Percentiles rank a stretch among this genome's conserved stretches.
Evolutionary conservation across 2,329 filamentous ascomycete species (phyloP).

Genomic region (Cercospora sp.): DNA sequence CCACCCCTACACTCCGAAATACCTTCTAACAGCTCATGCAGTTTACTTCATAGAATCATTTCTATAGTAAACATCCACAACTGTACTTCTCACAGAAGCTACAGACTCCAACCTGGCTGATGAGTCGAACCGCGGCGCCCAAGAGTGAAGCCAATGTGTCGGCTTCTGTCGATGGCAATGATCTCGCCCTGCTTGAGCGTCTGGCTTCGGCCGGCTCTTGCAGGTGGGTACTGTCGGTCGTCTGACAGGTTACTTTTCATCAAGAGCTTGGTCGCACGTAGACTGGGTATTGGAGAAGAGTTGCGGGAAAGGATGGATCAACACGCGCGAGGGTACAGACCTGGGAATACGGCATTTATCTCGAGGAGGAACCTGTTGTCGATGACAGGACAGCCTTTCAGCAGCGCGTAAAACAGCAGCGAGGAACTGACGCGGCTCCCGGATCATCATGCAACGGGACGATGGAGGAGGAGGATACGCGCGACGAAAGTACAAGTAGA

Average conservation of each 20-base stretch:
- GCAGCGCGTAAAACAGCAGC: too few species aligned
- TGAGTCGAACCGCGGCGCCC: constrained; percentile 38
- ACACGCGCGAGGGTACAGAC: too few species aligned
- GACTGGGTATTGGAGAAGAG: constrained; percentile 25
- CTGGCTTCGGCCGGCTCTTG: constrained; percentile 38
- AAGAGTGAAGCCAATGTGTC: constrained; percentile 40
- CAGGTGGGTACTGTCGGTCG: constrained; percentile 38
- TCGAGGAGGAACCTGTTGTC: too few species aligned
- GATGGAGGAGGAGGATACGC: background rate
- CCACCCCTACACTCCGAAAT: constrained; percentile 15
- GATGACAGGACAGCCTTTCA: too few species aligned
- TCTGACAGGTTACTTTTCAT: constrained; percentile 40
- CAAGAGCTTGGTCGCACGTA: constrained; percentile 31
- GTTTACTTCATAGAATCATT: constrained; percentile 71
- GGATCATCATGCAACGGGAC: background rate
- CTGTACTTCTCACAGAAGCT: constrained; percentile 89
- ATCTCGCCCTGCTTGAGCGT: constrained; percentile 38
- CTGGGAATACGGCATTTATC: too few species aligned
- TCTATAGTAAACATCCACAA: constrained; percentile 95
- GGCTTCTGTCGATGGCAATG: constrained; percentile 35
- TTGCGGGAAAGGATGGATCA: too few species aligned
- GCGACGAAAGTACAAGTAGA: too few species aligned
- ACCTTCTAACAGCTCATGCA: constrained; percentile 8
- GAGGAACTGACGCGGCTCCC: background rate
- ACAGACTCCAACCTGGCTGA: constrained; percentile 46